Evolutionary conservation across 1,139 yeast species (phyloP), one percentile per base, ranked within the genome.

Genomic region (Hyphopichia buzzinii): DNA sequence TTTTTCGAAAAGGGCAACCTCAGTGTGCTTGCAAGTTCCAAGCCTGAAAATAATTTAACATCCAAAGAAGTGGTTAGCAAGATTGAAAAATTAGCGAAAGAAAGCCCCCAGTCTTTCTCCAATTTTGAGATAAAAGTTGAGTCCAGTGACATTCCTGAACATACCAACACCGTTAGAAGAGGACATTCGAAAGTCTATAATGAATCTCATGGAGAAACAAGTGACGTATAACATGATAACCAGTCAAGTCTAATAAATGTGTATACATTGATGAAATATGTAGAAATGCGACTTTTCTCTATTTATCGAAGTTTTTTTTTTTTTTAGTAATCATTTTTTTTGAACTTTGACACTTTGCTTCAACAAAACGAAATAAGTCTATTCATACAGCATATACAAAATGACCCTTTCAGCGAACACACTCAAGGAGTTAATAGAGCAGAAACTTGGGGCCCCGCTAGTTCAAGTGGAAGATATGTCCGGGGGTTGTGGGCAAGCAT

Each of bases 401-500:
- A 66, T 67, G 72, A 47, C 70, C 35, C 55, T 76, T 39, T 73
- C 79, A 4, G 57, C 74, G 3, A 80, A 75, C 10, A 47, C 64
- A 8, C 59, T 80, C 24, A 67, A 74, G 41, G 53, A 57, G 7
- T 60, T 72, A 25, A 79, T 80, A 35, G 59, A 65, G 40, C 71
- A 74, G n/a, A 59, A 80, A 36, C 64, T 80, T 17, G 59, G 64
- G 21, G 82, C 84, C 2, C 48, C 57, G 1, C 66, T 78, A 39
- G 85, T 78, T 4, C 79, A 77, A 48, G 86, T 81, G 4, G 84
- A 79, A 48, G 84, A 78, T 42, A 79, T 82, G 76, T 80, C 87
- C 28, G 89, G 95, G 6, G 95, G 95, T 0, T 84, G 95, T 56
- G 95, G 95, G 4, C 94, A 84, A 54, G 92, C 94, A 3, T 84